Base-by-base conservation (phyloP, 2,329 filamentous ascomycete genomes). In the Trichoderma polysporum region DNA sequence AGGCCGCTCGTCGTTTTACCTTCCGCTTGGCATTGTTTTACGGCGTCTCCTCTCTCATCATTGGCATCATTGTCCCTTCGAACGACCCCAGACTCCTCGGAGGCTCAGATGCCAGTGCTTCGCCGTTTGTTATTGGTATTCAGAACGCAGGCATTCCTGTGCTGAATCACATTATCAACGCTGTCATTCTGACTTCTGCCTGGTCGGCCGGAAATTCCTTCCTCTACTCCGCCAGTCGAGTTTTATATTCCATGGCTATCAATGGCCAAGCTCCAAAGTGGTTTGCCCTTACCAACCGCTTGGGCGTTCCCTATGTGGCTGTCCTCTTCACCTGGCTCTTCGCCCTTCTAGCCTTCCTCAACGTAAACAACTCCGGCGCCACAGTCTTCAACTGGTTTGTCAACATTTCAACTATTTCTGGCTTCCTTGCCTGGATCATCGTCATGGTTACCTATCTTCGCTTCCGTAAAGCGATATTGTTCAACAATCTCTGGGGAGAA, bases 331-430 rank as follows among this genome's bases (percentile, higher is more conserved):
- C 86, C 5, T 84, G 82, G 81, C 76, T 84, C 0, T 83, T 92
- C 72, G 88, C 88, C 27, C 81, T 90, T 9, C 82, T 93, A 3
- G 87, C 88, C 0, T 93, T 89, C 80, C 85, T 93, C 74, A 91
- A 90, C 75, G 84, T 88, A 52, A 88, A 85, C 53, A 84, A 83
- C 70, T 85, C 83, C 33, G 88, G 88, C 25, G 83, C 86, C 37
- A 81, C 82, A 2, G 90, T 91, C 7, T 92, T 92, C 76, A 83
- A 82, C 61, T 92, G 90, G 88, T 90, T 92, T 74, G 84, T 88
- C 71, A 91, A 90, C 75, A 84, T 92, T 65, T 90, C 87, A 33
- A 91, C 86, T 65, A 85, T 88, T 62, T 84, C 84, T 0, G 86
- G 85, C 6, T 84, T 85, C 73, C 84, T 89, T 72, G 85, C 85